Conservation (phyloP, 202 grass and related monocot species). For the Zoysia matrella region DNA sequence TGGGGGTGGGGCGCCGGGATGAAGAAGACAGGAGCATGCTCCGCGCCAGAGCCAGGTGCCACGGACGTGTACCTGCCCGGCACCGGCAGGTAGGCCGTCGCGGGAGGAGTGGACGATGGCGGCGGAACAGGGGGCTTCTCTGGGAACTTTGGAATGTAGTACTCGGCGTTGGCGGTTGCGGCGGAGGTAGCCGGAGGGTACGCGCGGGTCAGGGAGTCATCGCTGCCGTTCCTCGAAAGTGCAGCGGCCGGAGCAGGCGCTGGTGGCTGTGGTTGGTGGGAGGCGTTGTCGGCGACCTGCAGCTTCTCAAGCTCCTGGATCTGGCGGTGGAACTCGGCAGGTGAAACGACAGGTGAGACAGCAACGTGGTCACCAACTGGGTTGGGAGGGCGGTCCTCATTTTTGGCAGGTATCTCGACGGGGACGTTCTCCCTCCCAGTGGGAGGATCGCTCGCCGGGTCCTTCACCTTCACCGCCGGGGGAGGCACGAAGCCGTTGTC, state of each 20-base stretch:
- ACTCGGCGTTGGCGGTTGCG: conserved; percentile 37
- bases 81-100: conserved; percentile 50
- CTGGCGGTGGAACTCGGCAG: conserved; percentile 67
- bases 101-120: conserved; percentile 52
- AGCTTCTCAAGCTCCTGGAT: conserved; percentile 78
- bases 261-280: conserved; percentile 33
- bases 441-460: conserved; percentile 51
- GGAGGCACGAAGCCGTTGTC: conserved; percentile 81
- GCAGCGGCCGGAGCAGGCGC: not conserved
- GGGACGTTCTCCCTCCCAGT: conserved; percentile 47
- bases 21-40: conserved; percentile 64
- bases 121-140: conserved; percentile 54
- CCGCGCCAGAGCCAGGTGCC: conserved; percentile 56
- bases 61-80: conserved; percentile 60
- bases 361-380: conserved; percentile 28
- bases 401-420: conserved; percentile 65
- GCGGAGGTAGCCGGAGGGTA: conserved; percentile 45
- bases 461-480: conserved; percentile 77
- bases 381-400: conserved; percentile 57
- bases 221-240: conserved; percentile 62
- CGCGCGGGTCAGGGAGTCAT: conserved; percentile 69
- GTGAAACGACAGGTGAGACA: conserved; percentile 51
- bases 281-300: conserved; percentile 60
- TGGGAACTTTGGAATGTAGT: conserved; percentile 56
- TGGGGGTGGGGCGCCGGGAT: conserved; percentile 54